Conservation (phyloP, 495 filamentous ascomycete genomes). For the Cairneyella variabilis region DNA sequence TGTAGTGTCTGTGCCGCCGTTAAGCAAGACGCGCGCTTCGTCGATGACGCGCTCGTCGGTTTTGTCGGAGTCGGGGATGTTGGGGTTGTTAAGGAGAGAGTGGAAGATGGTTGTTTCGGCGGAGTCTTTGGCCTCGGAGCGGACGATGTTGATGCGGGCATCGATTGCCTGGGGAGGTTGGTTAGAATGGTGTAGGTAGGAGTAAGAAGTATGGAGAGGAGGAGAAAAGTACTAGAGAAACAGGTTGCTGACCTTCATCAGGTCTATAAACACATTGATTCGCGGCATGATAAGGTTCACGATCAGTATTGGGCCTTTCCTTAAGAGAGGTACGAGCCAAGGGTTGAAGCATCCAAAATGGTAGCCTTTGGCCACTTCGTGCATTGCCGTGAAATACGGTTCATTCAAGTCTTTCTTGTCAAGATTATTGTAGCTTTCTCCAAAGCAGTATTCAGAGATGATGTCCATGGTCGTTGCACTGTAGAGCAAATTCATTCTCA, state of each 20-base stretch:
- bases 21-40: slow-evolving; percentile 28
- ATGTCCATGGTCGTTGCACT: slow-evolving; percentile 6
- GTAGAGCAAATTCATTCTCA: slow-evolving; percentile 4
- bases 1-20: slow-evolving; percentile 28
- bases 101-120: slow-evolving; percentile 9
- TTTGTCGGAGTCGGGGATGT: slow-evolving; percentile 17
- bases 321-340: not conserved
- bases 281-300: not conserved
- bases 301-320: not conserved
- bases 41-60: slow-evolving; percentile 24
- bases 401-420: slow-evolving; percentile 5
- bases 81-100: slow-evolving; percentile 1
- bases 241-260: not conserved
- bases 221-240: too few relatives aligned
- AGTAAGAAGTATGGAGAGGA: too few relatives aligned
- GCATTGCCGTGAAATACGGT: not conserved
- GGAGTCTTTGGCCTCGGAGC: not conserved
- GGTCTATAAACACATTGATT: not conserved
- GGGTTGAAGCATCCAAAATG: slow-evolving; percentile 1
- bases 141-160: not conserved
- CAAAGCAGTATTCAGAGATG: slow-evolving; percentile 13
- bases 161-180: too few relatives aligned
- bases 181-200: too few relatives aligned
- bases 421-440: slow-evolving; percentile 1
- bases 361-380: not conserved